These are phyloP conservation scores for Kodamaea hsintzibuensis DNA, from an alignment of 805 yeast species.

Conservation along the genomic window DNA sequence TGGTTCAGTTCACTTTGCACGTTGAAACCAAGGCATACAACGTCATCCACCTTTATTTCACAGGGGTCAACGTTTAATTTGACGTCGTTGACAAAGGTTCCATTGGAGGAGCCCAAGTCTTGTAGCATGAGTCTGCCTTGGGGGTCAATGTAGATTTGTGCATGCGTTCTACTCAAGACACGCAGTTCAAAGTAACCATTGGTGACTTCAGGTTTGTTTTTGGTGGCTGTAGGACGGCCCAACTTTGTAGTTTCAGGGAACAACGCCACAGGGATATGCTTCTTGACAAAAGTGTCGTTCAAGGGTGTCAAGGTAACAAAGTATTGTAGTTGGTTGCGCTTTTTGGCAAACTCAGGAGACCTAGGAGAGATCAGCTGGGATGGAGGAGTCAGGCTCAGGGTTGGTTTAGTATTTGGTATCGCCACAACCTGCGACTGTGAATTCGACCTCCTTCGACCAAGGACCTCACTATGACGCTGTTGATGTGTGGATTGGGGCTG, in stretches of 20 bases:
- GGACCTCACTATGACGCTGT: constrained; percentile 5
- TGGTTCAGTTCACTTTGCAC: constrained; percentile 70
- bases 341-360: constrained; percentile 19
- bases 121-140: constrained; percentile 69
- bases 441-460: constrained; percentile 36
- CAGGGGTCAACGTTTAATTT: constrained; percentile 63
- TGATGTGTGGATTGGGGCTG: background rate
- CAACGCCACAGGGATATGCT: constrained; percentile 75
- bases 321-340: constrained; percentile 39
- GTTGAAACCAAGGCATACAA: constrained; percentile 92
- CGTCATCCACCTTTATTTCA: constrained; percentile 75
- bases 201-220: constrained; percentile 57
- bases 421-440: constrained; percentile 42
- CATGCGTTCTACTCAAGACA: constrained; percentile 91
- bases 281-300: constrained; percentile 80
- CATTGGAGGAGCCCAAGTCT: constrained; percentile 91
- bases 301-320: constrained; percentile 73
- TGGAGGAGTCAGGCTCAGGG: constrained; percentile 5
- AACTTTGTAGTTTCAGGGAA: constrained; percentile 81
- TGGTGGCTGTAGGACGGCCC: constrained; percentile 84
- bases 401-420: constrained; percentile 19
- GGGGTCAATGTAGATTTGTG: constrained; percentile 78
- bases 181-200: constrained; percentile 95
- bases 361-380: background rate
- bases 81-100: constrained; percentile 83